These are phyloP conservation scores for Pezicula radicicola DNA, from an alignment of 2,329 filamentous ascomycete species.

Conservation along the genomic window DNA sequence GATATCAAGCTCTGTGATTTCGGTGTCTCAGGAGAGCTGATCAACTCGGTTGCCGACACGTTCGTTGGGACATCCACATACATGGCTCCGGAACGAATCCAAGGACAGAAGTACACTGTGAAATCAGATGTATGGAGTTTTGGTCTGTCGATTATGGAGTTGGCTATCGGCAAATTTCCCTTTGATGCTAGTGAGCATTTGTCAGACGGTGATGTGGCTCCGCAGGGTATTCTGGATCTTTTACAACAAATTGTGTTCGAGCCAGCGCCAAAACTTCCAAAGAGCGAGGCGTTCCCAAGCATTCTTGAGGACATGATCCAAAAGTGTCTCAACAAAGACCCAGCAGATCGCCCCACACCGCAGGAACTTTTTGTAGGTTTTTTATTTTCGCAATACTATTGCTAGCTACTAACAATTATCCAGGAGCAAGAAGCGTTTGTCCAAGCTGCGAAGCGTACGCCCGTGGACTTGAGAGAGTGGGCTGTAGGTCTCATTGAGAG, in stretches of 20 bases:
- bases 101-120: constrained; percentile 94
- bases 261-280: constrained; percentile 86
- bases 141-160: constrained; percentile 90
- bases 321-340: constrained; percentile 88
- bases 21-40: constrained; percentile 94
- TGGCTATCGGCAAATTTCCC: constrained; percentile 96
- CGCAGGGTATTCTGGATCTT: constrained; percentile 92
- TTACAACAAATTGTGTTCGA: constrained; percentile 97
- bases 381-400: background rate
- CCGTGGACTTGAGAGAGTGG: constrained; percentile 91
- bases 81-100: constrained; percentile 98
- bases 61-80: constrained; percentile 99
- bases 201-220: constrained; percentile 73
- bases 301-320: constrained; percentile 97
- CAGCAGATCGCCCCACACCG: constrained; percentile 85
- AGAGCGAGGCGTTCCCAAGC: constrained; percentile 93
- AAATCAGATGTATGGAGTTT: constrained; percentile 99
- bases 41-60: constrained; percentile 97
- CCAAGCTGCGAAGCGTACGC: constrained; percentile 93
- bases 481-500: constrained; percentile 90
- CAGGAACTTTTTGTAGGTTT: constrained; percentile 82
- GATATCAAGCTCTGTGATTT: constrained; percentile 98
- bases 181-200: constrained; percentile 74
- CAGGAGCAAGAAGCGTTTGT: constrained; percentile 93
- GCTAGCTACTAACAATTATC: constrained; percentile 7